Percentiles rank a stretch among this genome's conserved stretches.
phyloP scores from a whole-genome alignment of 129 eudicot genomes.

The Kitagawia praeruptora region DNA sequence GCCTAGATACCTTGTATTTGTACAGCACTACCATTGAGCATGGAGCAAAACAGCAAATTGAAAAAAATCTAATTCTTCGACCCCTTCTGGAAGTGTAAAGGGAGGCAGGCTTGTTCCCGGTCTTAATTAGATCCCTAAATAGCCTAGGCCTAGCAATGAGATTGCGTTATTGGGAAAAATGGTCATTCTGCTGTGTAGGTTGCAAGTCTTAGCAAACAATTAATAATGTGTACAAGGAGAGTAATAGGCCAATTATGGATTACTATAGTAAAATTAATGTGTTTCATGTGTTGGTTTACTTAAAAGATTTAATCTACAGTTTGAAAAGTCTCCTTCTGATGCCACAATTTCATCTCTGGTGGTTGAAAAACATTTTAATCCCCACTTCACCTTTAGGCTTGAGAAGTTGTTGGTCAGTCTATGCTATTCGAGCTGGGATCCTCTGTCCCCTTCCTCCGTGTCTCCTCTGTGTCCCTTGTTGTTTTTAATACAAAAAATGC shows the following conservation, averaged over 20 bases:
- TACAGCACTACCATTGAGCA: not conserved
- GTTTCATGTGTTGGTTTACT: constrained; percentile 18
- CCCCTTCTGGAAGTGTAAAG: not conserved
- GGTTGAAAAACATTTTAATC: not conserved
- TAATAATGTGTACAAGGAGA: constrained; percentile 31
- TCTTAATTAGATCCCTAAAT: not conserved
- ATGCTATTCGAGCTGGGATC: too few relatives aligned
- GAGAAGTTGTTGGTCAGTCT: not conserved
- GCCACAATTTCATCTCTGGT: not conserved
- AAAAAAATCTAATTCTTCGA: not conserved
- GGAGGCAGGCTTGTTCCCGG: not conserved
- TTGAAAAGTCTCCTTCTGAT: not conserved
- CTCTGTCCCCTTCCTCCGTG: too few relatives aligned
- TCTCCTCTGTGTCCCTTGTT: too few relatives aligned
- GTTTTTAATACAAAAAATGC: too few relatives aligned
- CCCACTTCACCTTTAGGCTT: not conserved
- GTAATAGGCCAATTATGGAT: constrained; percentile 33
- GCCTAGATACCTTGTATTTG: not conserved
- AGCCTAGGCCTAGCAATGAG: constrained; percentile 14
- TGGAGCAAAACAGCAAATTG: not conserved
- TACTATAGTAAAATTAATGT: constrained; percentile 6
- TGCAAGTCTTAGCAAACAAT: constrained; percentile 13
- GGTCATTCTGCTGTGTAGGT: constrained; percentile 15
- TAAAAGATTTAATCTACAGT: not conserved
- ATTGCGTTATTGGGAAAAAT: constrained; percentile 13